A percentile compares a stretch with the other conserved stretches of the same genome.
Evolutionary conservation across 2,329 filamentous ascomycete species (phyloP).

Genomic region (Paecilomyces niveus): DNA sequence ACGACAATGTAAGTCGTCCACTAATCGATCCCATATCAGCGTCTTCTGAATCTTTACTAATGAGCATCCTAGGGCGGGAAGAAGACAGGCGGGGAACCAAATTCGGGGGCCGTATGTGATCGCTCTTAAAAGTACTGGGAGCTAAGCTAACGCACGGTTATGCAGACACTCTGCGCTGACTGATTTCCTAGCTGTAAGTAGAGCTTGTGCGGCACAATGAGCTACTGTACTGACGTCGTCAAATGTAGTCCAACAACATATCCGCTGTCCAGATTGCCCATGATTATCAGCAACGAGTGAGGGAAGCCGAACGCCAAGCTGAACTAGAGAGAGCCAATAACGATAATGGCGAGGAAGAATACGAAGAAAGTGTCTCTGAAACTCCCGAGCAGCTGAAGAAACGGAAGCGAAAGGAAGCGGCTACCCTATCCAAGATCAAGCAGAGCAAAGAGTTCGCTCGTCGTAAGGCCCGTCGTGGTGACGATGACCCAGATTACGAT

Average conservation of each 20-base stretch:
- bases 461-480: slow-evolving; percentile 34
- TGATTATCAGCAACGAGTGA: slow-evolving; percentile 49
- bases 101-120: slow-evolving; percentile 41
- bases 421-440: slow-evolving; percentile 39
- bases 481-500: slow-evolving; percentile 36
- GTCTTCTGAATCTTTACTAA: background rate
- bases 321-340: slow-evolving; percentile 19
- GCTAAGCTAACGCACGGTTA: background rate
- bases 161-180: slow-evolving; percentile 57
- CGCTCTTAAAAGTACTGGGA: background rate
- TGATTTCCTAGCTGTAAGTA: slow-evolving; percentile 57
- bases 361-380: slow-evolving; percentile 32
- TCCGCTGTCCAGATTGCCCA: slow-evolving; percentile 57
- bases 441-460: slow-evolving; percentile 45
- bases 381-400: slow-evolving; percentile 44
- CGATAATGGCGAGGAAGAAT: slow-evolving; percentile 22
- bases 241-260: slow-evolving; percentile 54
- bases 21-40: background rate
- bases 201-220: background rate
- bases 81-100: slow-evolving; percentile 24
- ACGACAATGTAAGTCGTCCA: background rate
- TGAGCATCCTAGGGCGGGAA: slow-evolving; percentile 17
- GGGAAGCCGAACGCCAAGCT: slow-evolving; percentile 40
- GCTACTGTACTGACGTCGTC: slow-evolving; percentile 1
- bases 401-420: slow-evolving; percentile 49